Evolutionary conservation across 2,329 filamentous ascomycete genomes (phyloP).

Genomic region (Rhexocercosporidium sp.): DNA sequence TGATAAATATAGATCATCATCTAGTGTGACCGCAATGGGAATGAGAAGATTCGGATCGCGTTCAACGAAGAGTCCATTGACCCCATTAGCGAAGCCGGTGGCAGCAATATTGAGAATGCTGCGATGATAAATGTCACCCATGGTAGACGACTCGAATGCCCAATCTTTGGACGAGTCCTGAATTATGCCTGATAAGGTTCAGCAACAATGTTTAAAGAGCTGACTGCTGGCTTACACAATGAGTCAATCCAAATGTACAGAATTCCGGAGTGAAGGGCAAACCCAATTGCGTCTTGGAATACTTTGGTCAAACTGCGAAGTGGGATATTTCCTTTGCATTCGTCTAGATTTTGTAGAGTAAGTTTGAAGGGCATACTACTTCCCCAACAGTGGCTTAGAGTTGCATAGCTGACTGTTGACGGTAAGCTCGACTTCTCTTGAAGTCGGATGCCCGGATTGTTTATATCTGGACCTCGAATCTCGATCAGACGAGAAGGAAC

Average conservation of each 20-base stretch:
- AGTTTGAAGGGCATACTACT: not conserved
- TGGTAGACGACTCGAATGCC: not conserved
- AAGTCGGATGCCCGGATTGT: not conserved
- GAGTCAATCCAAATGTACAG: constrained; percentile 1
- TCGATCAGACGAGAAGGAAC: not conserved
- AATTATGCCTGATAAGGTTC: not conserved
- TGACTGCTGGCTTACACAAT: not conserved
- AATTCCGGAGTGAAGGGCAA: not conserved
- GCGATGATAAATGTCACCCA: not conserved
- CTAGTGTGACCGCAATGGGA: not conserved
- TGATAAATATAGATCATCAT: not conserved
- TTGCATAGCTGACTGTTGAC: not conserved
- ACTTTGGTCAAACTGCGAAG: not conserved
- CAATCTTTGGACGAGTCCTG: not conserved
- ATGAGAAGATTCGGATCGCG: too few species aligned
- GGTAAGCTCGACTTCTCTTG: not conserved
- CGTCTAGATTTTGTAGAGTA: not conserved
- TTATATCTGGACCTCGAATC: not conserved
- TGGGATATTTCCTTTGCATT: not conserved
- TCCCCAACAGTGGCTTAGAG: not conserved
- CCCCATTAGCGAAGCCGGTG: not conserved
- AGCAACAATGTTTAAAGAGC: too few species aligned
- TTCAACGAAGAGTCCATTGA: not conserved
- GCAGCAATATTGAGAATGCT: not conserved
- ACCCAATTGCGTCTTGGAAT: not conserved